A percentile compares a stretch with the other conserved stretches of the same genome.
These are phyloP conservation scores for Melocanna baccifera DNA, from an alignment of 176 grass and related monocot genomes.

Conservation along the genomic window DNA sequence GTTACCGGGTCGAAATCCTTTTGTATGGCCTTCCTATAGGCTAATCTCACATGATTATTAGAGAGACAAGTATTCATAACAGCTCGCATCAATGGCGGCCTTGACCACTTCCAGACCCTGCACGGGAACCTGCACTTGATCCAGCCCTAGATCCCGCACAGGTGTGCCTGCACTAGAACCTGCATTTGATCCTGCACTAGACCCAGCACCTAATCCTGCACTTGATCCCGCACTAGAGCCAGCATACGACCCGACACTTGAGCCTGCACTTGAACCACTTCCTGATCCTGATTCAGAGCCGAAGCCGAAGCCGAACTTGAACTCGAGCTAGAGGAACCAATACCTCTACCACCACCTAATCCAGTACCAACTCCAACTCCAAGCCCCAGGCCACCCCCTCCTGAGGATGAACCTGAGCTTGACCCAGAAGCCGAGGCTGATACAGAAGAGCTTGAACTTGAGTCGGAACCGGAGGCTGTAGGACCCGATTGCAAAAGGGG, in stretches of 20 bases:
- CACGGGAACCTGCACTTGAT: neutral
- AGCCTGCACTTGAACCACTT: neutral
- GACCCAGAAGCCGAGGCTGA: constrained; percentile 28
- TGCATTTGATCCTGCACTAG: neutral
- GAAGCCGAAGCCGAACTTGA: neutral
- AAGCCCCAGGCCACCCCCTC: neutral
- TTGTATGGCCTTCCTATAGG: neutral
- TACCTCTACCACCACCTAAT: neutral
- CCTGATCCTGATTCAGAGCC: neutral
- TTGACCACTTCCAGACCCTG: neutral
- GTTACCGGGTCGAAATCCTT: neutral
- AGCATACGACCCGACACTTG: neutral
- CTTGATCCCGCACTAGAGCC: neutral
- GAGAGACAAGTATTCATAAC: neutral
- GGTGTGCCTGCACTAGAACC: neutral
- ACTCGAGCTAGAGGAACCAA: neutral
- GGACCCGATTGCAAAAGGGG: too few species aligned
- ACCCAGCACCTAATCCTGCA: too few species aligned
- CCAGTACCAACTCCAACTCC: constrained; percentile 1
- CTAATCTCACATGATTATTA: neutral
- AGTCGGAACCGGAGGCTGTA: too few species aligned
- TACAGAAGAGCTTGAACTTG: neutral
- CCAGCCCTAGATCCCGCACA: neutral
- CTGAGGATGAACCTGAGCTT: neutral
- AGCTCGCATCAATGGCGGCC: neutral